phyloP scores from a whole-genome alignment of 202 grass and related monocot genomes.

The Cymbopogon flexuosus region DNA sequence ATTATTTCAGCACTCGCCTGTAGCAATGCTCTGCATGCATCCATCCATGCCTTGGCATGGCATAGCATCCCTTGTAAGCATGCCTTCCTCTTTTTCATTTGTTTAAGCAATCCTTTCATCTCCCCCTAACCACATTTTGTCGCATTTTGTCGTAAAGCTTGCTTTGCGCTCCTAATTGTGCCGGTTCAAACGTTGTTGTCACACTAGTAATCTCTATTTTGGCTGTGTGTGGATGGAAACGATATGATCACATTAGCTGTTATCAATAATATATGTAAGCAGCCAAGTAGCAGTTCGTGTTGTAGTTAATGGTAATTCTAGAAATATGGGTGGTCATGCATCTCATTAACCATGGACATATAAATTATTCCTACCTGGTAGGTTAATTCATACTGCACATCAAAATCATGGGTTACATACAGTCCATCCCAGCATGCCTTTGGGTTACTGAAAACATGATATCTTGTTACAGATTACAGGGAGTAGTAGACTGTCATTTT shows the following conservation, averaged over 20 bases:
- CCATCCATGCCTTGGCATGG: neutral
- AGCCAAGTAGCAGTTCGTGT: neutral
- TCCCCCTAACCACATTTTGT: slow-evolving; percentile 16
- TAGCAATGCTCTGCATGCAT: neutral
- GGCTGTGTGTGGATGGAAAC: neutral
- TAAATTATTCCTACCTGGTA: no score
- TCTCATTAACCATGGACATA: neutral
- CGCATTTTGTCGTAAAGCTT: neutral
- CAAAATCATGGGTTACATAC: neutral
- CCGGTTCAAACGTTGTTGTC: neutral
- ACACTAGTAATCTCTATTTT: neutral
- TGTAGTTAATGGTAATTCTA: neutral
- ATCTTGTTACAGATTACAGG: neutral
- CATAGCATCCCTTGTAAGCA: slow-evolving; percentile 5
- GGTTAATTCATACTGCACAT: no score
- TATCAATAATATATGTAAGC: no score
- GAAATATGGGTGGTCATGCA: neutral
- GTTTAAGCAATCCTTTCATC: slow-evolving; percentile 28
- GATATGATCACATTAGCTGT: neutral
- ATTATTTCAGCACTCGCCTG: slow-evolving; percentile 26
- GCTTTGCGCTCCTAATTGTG: neutral
- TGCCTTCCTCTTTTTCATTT: slow-evolving; percentile 22
- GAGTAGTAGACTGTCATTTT: slow-evolving; percentile 11
- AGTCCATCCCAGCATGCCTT: neutral
- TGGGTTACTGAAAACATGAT: neutral